Conservation (phyloP, 768 basidiomycete species). For the Naganishia antarctica region DNA sequence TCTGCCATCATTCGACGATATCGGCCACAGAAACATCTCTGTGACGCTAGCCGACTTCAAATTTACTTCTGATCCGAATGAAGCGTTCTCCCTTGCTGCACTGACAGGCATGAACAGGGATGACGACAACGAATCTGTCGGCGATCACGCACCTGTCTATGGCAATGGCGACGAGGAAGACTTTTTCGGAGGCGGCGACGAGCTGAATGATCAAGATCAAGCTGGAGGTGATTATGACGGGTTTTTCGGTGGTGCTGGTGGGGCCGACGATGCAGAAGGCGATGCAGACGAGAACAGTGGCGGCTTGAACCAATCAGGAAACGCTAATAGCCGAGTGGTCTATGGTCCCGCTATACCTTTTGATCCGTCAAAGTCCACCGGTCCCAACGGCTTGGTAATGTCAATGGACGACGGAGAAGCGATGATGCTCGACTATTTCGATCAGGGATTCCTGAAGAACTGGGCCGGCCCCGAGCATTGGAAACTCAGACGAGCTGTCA, state of each 20-base stretch:
- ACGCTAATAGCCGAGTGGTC: slow-evolving; percentile 35
- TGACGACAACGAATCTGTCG: slow-evolving; percentile 30
- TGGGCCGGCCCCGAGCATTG: slow-evolving; percentile 99
- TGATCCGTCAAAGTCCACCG: slow-evolving; percentile 67
- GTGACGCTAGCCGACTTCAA: slow-evolving; percentile 75
- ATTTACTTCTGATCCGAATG: slow-evolving; percentile 64
- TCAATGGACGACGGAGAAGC: slow-evolving; percentile 62
- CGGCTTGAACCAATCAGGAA: slow-evolving; percentile 1
- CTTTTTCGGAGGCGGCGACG: slow-evolving; percentile 21
- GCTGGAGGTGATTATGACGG: slow-evolving; percentile 24
- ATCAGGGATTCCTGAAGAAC: slow-evolving; percentile 73
- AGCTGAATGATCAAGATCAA: slow-evolving; percentile 12
- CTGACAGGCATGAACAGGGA: slow-evolving; percentile 30
- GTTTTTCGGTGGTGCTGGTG: slow-evolving; percentile 35
- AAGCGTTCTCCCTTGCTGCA: slow-evolving; percentile 57
- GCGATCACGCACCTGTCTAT: slow-evolving; percentile 14
- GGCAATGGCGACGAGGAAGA: slow-evolving; percentile 9
- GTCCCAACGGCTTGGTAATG: slow-evolving; percentile 73
- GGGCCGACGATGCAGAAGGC: slow-evolving; percentile 51
- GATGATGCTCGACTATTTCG: slow-evolving; percentile 78
- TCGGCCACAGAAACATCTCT: slow-evolving; percentile 70
- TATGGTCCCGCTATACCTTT: slow-evolving; percentile 61
- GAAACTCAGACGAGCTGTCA: slow-evolving; percentile 70
- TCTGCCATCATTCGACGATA: slow-evolving; percentile 62
- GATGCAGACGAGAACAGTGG: slow-evolving; percentile 27